phyloP scores from a whole-genome alignment of 768 basidiomycete genomes.

The Chalciporus piperatus region DNA sequence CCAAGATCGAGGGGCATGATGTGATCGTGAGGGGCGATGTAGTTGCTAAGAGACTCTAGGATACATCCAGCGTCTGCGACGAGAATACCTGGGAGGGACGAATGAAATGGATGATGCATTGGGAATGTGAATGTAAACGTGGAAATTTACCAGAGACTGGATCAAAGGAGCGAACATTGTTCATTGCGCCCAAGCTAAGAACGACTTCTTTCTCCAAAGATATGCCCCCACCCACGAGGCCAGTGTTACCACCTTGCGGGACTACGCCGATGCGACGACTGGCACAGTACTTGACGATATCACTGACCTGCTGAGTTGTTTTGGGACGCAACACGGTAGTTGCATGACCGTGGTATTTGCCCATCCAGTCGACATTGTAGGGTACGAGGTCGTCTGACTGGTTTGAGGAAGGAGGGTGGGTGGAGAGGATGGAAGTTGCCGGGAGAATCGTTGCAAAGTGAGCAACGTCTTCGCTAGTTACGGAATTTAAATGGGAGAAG shows the following conservation, averaged over 20 bases:
- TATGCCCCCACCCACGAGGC: slow-evolving; percentile 93
- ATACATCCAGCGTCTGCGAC: slow-evolving; percentile 95
- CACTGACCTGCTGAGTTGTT: slow-evolving; percentile 81
- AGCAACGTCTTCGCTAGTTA: slow-evolving; percentile 56
- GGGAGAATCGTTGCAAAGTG: slow-evolving; percentile 69
- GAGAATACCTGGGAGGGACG: slow-evolving; percentile 62
- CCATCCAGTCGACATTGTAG: slow-evolving; percentile 96
- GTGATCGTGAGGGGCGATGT: slow-evolving; percentile 82
- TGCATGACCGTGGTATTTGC: slow-evolving; percentile 84
- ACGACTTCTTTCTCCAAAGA: slow-evolving; percentile 87
- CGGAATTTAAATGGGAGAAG: slow-evolving; percentile 41
- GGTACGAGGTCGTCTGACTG: slow-evolving; percentile 64
- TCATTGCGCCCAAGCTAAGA: slow-evolving; percentile 80
- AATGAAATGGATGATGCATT: slow-evolving; percentile 2
- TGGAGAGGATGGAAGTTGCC: slow-evolving; percentile 62
- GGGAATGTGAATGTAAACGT: not conserved
- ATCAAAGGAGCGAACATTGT: slow-evolving; percentile 78
- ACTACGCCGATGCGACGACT: slow-evolving; percentile 82
- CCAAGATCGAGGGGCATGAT: slow-evolving; percentile 97
- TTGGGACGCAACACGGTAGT: slow-evolving; percentile 88
- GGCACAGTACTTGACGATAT: slow-evolving; percentile 86
- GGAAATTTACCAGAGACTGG: slow-evolving; percentile 64
- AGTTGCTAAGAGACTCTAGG: slow-evolving; percentile 82
- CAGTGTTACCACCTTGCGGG: slow-evolving; percentile 98
- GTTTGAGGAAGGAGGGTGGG: slow-evolving; percentile 48